Conservation (phyloP, 1,284 basidiomycete genomes). For the Xerocomus minutiporus region DNA sequence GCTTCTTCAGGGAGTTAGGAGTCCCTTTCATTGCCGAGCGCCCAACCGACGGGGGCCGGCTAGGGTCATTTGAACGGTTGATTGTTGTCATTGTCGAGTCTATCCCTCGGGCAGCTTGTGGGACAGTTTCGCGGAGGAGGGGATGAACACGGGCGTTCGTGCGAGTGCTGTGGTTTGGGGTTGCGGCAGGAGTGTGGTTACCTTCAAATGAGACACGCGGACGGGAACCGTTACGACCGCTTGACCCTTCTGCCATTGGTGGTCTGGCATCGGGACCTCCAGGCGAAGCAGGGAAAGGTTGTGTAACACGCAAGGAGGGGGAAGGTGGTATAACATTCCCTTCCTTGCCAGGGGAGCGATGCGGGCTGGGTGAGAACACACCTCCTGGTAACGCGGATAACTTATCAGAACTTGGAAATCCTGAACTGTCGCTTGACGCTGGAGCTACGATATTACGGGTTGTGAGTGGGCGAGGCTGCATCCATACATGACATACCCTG, state of each 20-base stretch:
- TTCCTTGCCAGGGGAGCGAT: constrained; percentile 16
- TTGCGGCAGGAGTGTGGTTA: constrained; percentile 30
- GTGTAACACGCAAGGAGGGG: constrained; percentile 24
- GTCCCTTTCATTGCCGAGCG: constrained; percentile 8
- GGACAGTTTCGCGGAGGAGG: constrained; percentile 18
- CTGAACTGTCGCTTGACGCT: constrained; percentile 15
- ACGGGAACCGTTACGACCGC: constrained; percentile 29
- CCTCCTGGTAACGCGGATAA: constrained; percentile 37
- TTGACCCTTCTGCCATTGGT: constrained; percentile 28
- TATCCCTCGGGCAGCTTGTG: constrained; percentile 9
- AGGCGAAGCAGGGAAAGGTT: constrained; percentile 19
- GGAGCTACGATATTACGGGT: constrained; percentile 4
- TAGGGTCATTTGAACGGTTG: constrained; percentile 10
- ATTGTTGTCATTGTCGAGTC: constrained; percentile 12
- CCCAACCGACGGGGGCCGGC: constrained; percentile 10
- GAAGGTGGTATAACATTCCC: constrained; percentile 24
- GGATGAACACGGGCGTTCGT: constrained; percentile 25
- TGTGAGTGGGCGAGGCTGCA: not conserved
- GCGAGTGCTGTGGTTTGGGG: constrained; percentile 29
- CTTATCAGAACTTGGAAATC: constrained; percentile 38
- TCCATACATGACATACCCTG: constrained; percentile 9
- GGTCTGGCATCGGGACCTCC: constrained; percentile 18
- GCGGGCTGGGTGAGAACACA: constrained; percentile 29
- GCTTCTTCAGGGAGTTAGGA: constrained; percentile 8
- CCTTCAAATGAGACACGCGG: constrained; percentile 43